Evolutionary conservation across 2,329 filamentous ascomycete genomes (phyloP).

Genomic region (Mariannaea elegans): DNA sequence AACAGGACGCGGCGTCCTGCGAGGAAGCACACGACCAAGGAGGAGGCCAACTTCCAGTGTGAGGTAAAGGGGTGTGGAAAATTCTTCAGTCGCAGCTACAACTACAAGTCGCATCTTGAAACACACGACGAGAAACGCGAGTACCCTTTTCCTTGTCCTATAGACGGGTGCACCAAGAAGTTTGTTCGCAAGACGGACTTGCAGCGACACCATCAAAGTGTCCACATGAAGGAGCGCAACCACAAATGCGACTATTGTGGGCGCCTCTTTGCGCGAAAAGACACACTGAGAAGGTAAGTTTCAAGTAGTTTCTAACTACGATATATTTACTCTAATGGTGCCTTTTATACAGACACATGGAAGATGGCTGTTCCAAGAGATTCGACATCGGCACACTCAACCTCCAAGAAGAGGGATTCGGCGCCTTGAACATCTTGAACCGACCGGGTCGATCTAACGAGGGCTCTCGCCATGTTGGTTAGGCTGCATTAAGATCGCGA

Average conservation of each 20-base stretch:
- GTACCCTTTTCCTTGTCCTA: conserved; percentile 74
- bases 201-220: conserved; percentile 67
- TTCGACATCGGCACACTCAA: conserved; percentile 66
- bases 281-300: conserved; percentile 79
- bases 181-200: conserved; percentile 89
- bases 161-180: conserved; percentile 72
- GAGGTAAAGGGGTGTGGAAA: conserved; percentile 75
- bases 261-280: conserved; percentile 79
- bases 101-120: conserved; percentile 86
- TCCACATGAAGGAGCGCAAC: conserved; percentile 78
- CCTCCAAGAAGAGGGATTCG: conserved; percentile 47
- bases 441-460: conserved; percentile 26
- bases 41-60: conserved; percentile 78
- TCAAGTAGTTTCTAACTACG: background rate
- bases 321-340: conserved; percentile 1
- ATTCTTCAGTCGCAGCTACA: conserved; percentile 84
- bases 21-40: conserved; percentile 68
- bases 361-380: conserved; percentile 77
- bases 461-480: conserved; percentile 31
- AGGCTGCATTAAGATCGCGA: background rate
- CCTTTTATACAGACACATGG: conserved; percentile 69
- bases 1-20: conserved; percentile 47
- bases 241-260: conserved; percentile 77
- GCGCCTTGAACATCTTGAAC: conserved; percentile 29
- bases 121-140: conserved; percentile 79